phyloP scores from a whole-genome alignment of 192 early-diverging fungal genomes.

The Oehlia diaphana region DNA sequence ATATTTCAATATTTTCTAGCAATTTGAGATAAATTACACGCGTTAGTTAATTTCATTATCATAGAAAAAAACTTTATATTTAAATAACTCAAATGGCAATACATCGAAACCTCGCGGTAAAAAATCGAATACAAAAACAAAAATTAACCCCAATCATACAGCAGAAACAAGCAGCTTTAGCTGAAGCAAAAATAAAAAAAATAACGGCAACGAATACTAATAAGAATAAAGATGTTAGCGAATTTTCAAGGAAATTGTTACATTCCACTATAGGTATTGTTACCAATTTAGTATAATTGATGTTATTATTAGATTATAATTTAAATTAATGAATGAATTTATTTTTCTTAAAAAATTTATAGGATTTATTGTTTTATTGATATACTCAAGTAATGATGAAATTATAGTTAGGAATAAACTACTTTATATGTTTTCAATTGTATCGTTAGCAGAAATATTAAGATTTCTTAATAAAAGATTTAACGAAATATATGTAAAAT shows the following conservation, averaged over 20 bases:
- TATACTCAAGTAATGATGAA: slow-evolving; percentile 30
- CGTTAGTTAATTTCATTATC: background rate
- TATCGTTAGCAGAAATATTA: slow-evolving; percentile 37
- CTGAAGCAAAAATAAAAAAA: background rate
- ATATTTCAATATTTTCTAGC: too few species aligned
- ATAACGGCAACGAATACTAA: background rate
- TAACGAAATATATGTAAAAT: slow-evolving; percentile 38
- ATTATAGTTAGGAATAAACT: slow-evolving; percentile 27
- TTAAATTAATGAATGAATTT: background rate
- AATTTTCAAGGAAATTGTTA: slow-evolving; percentile 45
- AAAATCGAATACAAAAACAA: background rate
- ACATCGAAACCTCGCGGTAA: background rate
- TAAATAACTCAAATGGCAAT: background rate
- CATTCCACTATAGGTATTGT: slow-evolving; percentile 47
- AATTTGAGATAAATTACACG: background rate
- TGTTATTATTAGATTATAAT: background rate
- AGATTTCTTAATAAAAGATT: slow-evolving; percentile 39
- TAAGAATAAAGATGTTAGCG: slow-evolving; percentile 36
- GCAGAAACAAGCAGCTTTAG: background rate
- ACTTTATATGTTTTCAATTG: slow-evolving; percentile 27
- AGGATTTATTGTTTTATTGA: slow-evolving; percentile 44
- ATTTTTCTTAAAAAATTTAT: background rate
- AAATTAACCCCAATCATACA: background rate
- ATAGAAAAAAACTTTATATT: background rate
- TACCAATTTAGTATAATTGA: background rate